Evolutionary conservation across 352 stramenopile genomes (phyloP), one percentile per base, ranked within the genome.

Genomic region (Aphanomyces invadans): DNA sequence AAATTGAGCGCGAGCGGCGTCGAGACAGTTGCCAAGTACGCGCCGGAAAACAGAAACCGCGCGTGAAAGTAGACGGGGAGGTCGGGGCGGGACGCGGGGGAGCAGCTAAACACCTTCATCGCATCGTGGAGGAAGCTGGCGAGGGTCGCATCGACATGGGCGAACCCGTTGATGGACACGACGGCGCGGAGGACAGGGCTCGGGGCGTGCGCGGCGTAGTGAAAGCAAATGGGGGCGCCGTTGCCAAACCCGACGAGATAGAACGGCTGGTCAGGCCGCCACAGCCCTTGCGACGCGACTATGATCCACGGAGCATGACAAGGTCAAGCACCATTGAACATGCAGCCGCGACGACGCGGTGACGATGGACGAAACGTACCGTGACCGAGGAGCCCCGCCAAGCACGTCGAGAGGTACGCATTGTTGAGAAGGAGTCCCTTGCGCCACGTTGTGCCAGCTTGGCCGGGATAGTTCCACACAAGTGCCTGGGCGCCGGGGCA

Each of bases 401-500:
- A 74, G 62, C 93, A 97, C 31, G 80, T 69, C 2, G 85, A 80
- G 39, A 97, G 81, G 73, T 91, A 98, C 25, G 82, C 80, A 73
- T 98, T 98, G 76, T 98, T 96, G 48, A 98, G 81, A 39, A 92
- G 38, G 44, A 83, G 79, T 3, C 92, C 88, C 26, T 81, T 74
- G 11, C 87, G 76, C 89, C 92, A 98, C 26, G 92, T 83, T 23
- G 92, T 98, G 71, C 97, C 97, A 0, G 94, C 95, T 72, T 98
- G 95, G 9, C 95, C 94, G 0, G 95, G 94, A 73, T 98, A 98
- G 74, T 98, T 98, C 90, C 95, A 98, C 19, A 98, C 62, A 23
- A 98, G 73, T 23, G 96, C 83, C 70, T 97, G 83, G 9, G 76
- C 73, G 19, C 92, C 94, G 31, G 80, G 71, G 78, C 98, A 98